A percentile compares a stretch with the other conserved stretches of the same genome.
phyloP scores from a whole-genome alignment of 495 filamentous ascomycete genomes.

The Sordaria brevicollis region DNA sequence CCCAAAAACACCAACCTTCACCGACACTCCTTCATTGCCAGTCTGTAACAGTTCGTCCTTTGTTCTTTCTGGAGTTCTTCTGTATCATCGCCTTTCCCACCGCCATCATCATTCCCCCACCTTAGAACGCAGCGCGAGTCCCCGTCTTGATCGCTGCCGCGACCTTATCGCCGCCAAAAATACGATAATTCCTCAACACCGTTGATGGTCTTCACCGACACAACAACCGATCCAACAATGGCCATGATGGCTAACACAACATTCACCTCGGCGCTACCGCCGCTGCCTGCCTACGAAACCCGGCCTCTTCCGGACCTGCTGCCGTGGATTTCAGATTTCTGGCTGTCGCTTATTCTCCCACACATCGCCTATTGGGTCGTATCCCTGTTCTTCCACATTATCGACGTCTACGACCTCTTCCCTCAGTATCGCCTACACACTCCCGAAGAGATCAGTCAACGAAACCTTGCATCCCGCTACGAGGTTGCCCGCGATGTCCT shows the following conservation, averaged over 20 bases:
- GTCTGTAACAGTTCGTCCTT: neutral
- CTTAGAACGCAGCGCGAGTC: neutral
- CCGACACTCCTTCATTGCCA: neutral
- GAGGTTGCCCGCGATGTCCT: constrained; percentile 82
- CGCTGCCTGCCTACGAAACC: constrained; percentile 64
- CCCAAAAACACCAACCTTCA: neutral
- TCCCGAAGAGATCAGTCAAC: constrained; percentile 71
- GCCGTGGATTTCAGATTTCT: constrained; percentile 69
- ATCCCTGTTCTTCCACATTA: constrained; percentile 76
- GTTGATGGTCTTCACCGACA: neutral
- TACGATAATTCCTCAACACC: neutral
- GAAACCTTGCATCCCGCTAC: constrained; percentile 74
- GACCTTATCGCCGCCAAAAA: neutral
- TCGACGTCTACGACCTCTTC: constrained; percentile 75
- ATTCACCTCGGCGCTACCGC: constrained; percentile 48
- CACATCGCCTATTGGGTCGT: constrained; percentile 80
- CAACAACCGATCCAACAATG: constrained; percentile 7
- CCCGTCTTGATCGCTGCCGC: neutral
- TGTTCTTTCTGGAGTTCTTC: neutral
- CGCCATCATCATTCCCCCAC: neutral
- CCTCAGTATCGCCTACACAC: constrained; percentile 86
- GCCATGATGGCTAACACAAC: constrained; percentile 37
- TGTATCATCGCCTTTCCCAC: neutral
- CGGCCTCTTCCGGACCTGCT: constrained; percentile 58
- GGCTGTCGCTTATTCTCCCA: constrained; percentile 62